Conservation (phyloP, 2,329 filamentous ascomycete genomes). For the Colletotrichum costaricense region DNA sequence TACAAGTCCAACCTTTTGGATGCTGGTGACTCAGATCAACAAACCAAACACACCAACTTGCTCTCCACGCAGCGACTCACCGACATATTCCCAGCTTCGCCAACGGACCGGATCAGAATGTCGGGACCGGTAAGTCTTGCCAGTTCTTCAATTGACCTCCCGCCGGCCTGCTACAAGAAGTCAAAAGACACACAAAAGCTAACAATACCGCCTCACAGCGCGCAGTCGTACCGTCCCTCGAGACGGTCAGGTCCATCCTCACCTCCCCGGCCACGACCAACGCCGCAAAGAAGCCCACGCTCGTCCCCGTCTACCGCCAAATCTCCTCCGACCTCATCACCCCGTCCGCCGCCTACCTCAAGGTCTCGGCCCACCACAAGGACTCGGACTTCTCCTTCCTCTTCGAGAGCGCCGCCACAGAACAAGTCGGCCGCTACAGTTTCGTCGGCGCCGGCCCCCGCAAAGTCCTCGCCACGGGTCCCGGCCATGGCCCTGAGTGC, state of each 20-base stretch:
- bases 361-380: conserved; percentile 80
- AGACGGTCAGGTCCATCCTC: conserved; percentile 57
- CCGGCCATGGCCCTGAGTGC: conserved; percentile 83
- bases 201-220: conserved; percentile 42
- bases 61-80: conserved; percentile 2
- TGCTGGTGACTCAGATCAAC: conserved; percentile 30
- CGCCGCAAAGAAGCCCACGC: conserved; percentile 65
- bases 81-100: neutral
- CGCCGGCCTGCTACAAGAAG: neutral
- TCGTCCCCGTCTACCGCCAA: conserved; percentile 84
- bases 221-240: conserved; percentile 57
- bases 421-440: conserved; percentile 94
- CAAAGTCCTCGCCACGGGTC: conserved; percentile 89
- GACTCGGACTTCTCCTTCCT: conserved; percentile 86
- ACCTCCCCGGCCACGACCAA: conserved; percentile 39
- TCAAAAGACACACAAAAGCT: neutral
- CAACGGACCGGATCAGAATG: conserved; percentile 26
- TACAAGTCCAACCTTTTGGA: neutral
- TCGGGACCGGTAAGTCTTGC: conserved; percentile 31
- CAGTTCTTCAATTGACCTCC: conserved; percentile 12
- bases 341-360: conserved; percentile 94
- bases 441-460: conserved; percentile 86
- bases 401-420: conserved; percentile 94
- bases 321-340: conserved; percentile 94
- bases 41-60: conserved; percentile 4